Percentiles rank a stretch among this genome's conserved stretches.
phyloP scores from a whole-genome alignment of 805 yeast species.

The Schwanniomyces polymorphus region DNA sequence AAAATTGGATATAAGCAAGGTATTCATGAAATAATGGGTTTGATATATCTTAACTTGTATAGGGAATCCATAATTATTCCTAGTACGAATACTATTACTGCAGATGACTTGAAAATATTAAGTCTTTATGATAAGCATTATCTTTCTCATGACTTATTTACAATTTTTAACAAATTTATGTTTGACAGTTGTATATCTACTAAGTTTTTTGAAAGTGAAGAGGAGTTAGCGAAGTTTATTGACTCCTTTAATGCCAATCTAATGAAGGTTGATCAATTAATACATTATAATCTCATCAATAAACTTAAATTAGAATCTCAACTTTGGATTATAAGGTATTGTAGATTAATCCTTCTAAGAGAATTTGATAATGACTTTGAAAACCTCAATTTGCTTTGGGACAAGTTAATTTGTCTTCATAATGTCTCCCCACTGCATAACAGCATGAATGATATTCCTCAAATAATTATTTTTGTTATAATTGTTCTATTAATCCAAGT shows the following conservation, averaged over 20 bases:
- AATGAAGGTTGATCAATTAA: conserved; percentile 50
- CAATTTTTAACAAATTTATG: conserved; percentile 44
- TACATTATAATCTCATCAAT: conserved; percentile 44
- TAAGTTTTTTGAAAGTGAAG: conserved; percentile 40
- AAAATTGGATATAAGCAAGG: conserved; percentile 55
- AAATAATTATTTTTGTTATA: conserved; percentile 40
- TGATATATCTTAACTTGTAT: conserved; percentile 41
- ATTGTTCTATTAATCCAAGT: conserved; percentile 45
- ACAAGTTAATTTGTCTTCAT: conserved; percentile 39
- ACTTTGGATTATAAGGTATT: conserved; percentile 55
- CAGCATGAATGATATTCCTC: conserved; percentile 22
- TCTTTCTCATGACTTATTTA: conserved; percentile 44
- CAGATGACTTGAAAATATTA: conserved; percentile 33
- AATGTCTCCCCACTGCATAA: conserved; percentile 1
- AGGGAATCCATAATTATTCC: conserved; percentile 34
- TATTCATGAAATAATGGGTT: conserved; percentile 52
- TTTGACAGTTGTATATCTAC: conserved; percentile 38
- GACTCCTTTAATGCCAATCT: conserved; percentile 47
- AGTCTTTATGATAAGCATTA: conserved; percentile 38
- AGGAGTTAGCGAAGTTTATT: conserved; percentile 43
- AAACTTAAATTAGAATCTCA: conserved; percentile 49
- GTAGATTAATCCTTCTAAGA: conserved; percentile 45
- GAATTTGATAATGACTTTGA: conserved; percentile 45
- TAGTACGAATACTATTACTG: conserved; percentile 20
- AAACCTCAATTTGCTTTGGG: conserved; percentile 46